phyloP scores from a whole-genome alignment of 768 basidiomycete genomes.

The Favolaschia claudopus region DNA sequence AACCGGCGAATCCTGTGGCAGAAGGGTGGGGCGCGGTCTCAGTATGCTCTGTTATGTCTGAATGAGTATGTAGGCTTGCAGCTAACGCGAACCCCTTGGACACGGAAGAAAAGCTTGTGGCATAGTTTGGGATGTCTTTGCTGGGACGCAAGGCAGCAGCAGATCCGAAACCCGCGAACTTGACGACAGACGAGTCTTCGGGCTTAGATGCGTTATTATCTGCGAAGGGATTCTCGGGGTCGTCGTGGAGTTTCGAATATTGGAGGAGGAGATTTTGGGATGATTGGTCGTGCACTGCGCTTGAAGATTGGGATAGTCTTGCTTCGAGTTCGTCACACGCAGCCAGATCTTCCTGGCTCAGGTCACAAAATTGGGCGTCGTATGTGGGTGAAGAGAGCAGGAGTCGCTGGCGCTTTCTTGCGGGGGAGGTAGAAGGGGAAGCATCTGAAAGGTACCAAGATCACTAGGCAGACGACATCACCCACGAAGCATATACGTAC shows the following conservation, averaged over 20 bases:
- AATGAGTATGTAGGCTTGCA: too few species aligned
- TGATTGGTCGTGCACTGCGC: conserved; percentile 7
- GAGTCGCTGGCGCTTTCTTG: conserved; percentile 65
- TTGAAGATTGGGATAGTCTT: conserved; percentile 46
- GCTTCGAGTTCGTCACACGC: conserved; percentile 63
- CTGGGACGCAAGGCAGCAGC: conserved; percentile 25
- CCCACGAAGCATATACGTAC: conserved; percentile 8
- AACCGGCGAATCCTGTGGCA: too few species aligned
- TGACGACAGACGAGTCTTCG: too few species aligned
- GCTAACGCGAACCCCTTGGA: too few species aligned
- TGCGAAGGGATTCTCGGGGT: conserved; percentile 54
- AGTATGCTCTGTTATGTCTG: too few species aligned
- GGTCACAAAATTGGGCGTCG: conserved; percentile 57
- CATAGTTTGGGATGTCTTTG: conserved; percentile 15
- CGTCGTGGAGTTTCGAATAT: conserved; percentile 35
- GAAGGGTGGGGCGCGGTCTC: too few species aligned
- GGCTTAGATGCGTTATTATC: conserved; percentile 6
- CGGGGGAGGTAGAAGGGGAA: conserved; percentile 51
- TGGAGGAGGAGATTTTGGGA: background rate
- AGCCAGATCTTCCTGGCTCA: conserved; percentile 63
- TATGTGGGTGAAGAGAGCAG: conserved; percentile 59
- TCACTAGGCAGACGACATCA: background rate
- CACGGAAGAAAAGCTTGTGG: too few species aligned
- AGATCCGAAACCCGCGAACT: conserved; percentile 13
- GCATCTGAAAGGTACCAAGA: conserved; percentile 23